Evolutionary conservation across 352 stramenopile genomes (phyloP), one percentile per base, ranked within the genome.

Genomic region (Globisporangium spinosum): DNA sequence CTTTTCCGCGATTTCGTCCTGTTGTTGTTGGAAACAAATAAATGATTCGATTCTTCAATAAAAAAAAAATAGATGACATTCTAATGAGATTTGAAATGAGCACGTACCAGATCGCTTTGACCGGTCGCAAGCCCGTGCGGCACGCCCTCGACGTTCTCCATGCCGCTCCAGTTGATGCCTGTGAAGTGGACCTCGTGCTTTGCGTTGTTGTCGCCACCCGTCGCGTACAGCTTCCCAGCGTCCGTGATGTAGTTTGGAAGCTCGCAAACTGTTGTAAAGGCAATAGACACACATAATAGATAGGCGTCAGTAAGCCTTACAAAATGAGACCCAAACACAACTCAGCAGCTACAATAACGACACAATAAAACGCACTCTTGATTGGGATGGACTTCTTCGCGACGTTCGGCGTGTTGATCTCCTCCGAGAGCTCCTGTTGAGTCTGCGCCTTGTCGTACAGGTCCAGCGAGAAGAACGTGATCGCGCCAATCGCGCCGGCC

Each of bases 111-210:
- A 51, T 89, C 83, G 53, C 71, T 81, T 75, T 93, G 84, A 22
- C 85, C 83, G 4, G 74, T 83, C 0, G 85, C 84, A 3, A 94
- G 76, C 9, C 87, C 87, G 61, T 94, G 84, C 1, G 87, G 87
- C 23, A 94, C 85, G 13, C 87, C 87, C 57, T 93, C 85, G 0
- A 71, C 32, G 68, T 94, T 93, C 73, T 94, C 87, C 87, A 94
- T 94, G 60, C 87, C 87, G 58, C 85, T 94, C 87, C 87, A 94
- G 71, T 94, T 94, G 73, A 94, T 91, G 40, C 87, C 87, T n/a
- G 84, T 94, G 62, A 94, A 89, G 51, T 86, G 77, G 7, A 94
- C 71, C 55, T 89, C 77, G 67, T 89, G 64, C 64, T 87, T 86
- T 13, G 77, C 62, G 22, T 79, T 78, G 25, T 65, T 76, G 40